Base-by-base conservation (phyloP, 2,329 filamentous ascomycete genomes). In the Sclerotinia sclerotiorum region DNA sequence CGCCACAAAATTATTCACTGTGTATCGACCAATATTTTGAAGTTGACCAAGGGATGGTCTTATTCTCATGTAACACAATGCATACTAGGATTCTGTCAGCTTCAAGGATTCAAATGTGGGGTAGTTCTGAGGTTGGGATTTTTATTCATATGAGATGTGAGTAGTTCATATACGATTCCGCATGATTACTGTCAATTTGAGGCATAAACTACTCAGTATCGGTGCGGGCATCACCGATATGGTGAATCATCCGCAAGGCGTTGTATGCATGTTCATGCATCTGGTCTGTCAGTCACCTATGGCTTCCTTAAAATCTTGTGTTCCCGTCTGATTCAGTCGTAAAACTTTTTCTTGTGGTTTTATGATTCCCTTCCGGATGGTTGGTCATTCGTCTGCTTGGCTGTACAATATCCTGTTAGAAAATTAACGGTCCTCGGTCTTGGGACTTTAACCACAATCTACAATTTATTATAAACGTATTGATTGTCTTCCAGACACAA, bases 31-130 rank as follows among this genome's bases (percentile, higher is more conserved):
- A 63, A 63, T n/a, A 39, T 24, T 39, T 35, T 13, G 10, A 39
- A 1, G 17, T n/a, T 17, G n/a, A 35, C 35, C 55, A 44, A 44
- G 55, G n/a, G 55, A 51, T 39, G n/a, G 8, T 63, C 46, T 39
- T 35, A 51, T 63, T 51, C 46, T 62, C 46, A 32, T 46, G 60
- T 51, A 39, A 42, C n/a, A 39, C 60, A 21, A 8, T 51, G 1
- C 21, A 24, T 19, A 39, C 60, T 62, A 4, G 46, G 60, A 17
- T 39, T 39, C 39, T 17, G 60, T 48, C 65, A 68, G 57, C 48
- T 44, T 15, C 27, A 60, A 32, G 49, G 42, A 52, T 63, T 63
- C n/a, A 15, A 44, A 63, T 68, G 65, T 57, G 65, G 65, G 65
- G 65, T 68, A 63, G 57, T 48, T 67, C 27, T 46, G 24, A 15